Conservation (phyloP, 2,329 filamentous ascomycete species). For the Phaeophleospora eucalypticola region DNA sequence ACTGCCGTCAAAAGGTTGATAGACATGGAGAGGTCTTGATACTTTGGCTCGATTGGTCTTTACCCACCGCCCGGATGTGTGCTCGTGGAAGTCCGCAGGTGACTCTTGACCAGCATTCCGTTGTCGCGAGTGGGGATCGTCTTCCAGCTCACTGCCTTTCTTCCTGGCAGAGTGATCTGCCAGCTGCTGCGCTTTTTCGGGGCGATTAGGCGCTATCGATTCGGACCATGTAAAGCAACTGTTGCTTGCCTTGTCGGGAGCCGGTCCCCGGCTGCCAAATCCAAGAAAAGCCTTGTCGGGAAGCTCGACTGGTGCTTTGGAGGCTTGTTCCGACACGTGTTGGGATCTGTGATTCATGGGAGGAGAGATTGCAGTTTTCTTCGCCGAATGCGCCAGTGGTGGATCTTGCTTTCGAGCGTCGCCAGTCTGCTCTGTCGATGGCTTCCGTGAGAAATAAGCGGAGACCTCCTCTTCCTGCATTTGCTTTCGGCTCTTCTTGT, state of each 20-base stretch:
- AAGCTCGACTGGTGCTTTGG: slow-evolving; percentile 28
- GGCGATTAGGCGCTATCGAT: slow-evolving; percentile 25
- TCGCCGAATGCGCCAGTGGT: too few relatives aligned
- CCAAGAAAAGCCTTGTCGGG: slow-evolving; percentile 36
- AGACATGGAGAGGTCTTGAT: not conserved
- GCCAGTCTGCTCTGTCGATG: not conserved
- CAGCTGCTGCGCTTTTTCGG: not conserved
- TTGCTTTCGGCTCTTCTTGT: slow-evolving; percentile 31
- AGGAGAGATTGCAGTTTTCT: not conserved
- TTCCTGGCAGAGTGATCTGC: too few relatives aligned
- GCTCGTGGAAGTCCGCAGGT: not conserved
- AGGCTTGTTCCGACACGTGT: not conserved
- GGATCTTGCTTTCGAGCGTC: too few relatives aligned
- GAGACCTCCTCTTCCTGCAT: slow-evolving; percentile 42
- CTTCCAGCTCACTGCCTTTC: too few relatives aligned
- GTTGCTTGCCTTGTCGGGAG: slow-evolving; percentile 25
- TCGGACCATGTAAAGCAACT: slow-evolving; percentile 43
- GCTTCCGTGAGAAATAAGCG: slow-evolving; percentile 39
- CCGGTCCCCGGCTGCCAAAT: slow-evolving; percentile 35
- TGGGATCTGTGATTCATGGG: not conserved
- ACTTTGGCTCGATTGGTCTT: not conserved
- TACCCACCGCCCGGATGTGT: not conserved
- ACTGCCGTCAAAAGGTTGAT: slow-evolving; percentile 4
- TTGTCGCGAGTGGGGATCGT: too few relatives aligned
- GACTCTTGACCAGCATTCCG: too few relatives aligned